These are phyloP conservation scores for Colletotrichum cuscutae DNA, from an alignment of 2,329 filamentous ascomycete species.

Conservation along the genomic window DNA sequence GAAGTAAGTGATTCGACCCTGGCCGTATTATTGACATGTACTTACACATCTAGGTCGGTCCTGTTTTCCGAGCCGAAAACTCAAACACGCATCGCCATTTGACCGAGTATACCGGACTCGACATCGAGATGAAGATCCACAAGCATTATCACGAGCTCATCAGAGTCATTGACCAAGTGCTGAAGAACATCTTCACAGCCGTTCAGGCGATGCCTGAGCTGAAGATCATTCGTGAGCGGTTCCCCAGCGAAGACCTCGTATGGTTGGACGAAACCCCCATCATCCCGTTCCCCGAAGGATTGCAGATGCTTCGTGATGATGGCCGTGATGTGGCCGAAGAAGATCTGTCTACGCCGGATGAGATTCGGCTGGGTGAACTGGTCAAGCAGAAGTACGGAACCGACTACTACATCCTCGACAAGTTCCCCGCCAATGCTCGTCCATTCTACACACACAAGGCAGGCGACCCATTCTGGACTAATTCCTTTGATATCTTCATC, in stretches of 20 bases:
- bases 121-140: slow-evolving; percentile 92
- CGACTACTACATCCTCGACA: slow-evolving; percentile 95
- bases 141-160: slow-evolving; percentile 92
- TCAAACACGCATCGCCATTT: slow-evolving; percentile 95
- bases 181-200: slow-evolving; percentile 75
- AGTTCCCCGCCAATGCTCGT: slow-evolving; percentile 85
- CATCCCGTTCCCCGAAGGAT: slow-evolving; percentile 81
- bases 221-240: slow-evolving; percentile 82
- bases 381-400: slow-evolving; percentile 88
- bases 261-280: slow-evolving; percentile 88
- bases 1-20: slow-evolving; percentile 58
- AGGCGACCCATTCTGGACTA: slow-evolving; percentile 78
- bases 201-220: slow-evolving; percentile 71
- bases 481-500: slow-evolving; percentile 95
- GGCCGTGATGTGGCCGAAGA: slow-evolving; percentile 81
- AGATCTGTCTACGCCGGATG: slow-evolving; percentile 85
- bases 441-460: slow-evolving; percentile 94
- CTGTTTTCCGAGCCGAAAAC: slow-evolving; percentile 94
- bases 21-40: background rate
- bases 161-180: slow-evolving; percentile 78
- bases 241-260: slow-evolving; percentile 86
- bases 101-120: slow-evolving; percentile 93
- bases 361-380: slow-evolving; percentile 85
- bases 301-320: slow-evolving; percentile 85
- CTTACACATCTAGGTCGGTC: slow-evolving; percentile 64